These are phyloP conservation scores for Nannochloropsis salina DNA, from an alignment of 108 stramenopile genomes.

Conservation along the genomic window DNA sequence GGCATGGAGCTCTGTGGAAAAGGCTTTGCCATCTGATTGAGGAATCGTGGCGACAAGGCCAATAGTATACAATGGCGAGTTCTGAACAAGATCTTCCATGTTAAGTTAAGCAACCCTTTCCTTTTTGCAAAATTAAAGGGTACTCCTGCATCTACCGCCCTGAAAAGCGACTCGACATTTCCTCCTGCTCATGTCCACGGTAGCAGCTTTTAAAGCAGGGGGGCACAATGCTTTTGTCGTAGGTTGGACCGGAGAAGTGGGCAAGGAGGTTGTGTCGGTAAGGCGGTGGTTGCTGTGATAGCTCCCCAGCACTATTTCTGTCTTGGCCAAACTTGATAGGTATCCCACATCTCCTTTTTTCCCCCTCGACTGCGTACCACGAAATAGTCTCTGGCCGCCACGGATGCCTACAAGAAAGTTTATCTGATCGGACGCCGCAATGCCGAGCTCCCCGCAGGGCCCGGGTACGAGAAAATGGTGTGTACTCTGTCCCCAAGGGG, in stretches of 20 bases:
- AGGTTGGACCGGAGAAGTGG: not conserved
- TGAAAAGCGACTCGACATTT: not conserved
- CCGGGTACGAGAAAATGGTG: not conserved
- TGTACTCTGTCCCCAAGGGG: not conserved
- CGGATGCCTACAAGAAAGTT: not conserved
- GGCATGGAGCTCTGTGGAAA: too few relatives aligned
- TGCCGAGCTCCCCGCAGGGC: not conserved
- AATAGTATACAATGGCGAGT: too few relatives aligned
- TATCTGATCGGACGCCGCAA: slow-evolving; percentile 4
- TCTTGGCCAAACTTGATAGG: not conserved
- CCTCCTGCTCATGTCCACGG: not conserved
- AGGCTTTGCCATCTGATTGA: too few relatives aligned
- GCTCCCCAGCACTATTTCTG: not conserved
- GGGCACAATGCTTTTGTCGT: slow-evolving; percentile 10
- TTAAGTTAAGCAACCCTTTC: too few relatives aligned
- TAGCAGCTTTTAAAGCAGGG: slow-evolving; percentile 8
- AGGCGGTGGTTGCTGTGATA: not conserved
- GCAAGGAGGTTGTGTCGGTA: not conserved
- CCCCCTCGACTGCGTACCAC: not conserved
- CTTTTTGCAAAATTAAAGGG: too few relatives aligned
- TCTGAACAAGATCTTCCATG: too few relatives aligned
- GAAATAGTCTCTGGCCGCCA: not conserved
- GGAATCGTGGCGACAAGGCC: too few relatives aligned
- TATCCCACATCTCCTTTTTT: not conserved
- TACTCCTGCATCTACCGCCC: too few relatives aligned